Evolutionary conservation across 1,139 yeast species (phyloP), one percentile per base, ranked within the genome.

Genomic region (Nematodospora anomalae): DNA sequence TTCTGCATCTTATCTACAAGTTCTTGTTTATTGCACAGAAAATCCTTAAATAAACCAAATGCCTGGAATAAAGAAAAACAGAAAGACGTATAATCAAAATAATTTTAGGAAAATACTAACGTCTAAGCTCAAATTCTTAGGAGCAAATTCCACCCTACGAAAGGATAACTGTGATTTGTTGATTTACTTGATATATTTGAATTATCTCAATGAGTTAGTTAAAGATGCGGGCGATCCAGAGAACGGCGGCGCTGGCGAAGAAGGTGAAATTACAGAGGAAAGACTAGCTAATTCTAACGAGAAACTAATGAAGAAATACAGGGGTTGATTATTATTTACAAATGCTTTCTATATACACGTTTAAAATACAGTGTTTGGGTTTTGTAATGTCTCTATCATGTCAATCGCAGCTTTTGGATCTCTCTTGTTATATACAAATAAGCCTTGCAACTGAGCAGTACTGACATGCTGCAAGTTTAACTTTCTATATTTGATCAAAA

Each of bases 381-480:
- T 49, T 34, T 52, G 58, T 43, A 70, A 59, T 3, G 67, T 57
- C 32, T 60, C 70, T 11, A 85, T 76, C 82, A 83, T 83, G 7
- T 66, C 67, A 28, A 90, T 66, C 1, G 97, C 96, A 10, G 76
- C 76, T 29, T 74, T 72, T 0, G 98, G 96, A 46, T 82, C 83
- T 43, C 85, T 76, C 60, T 92, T 92, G 63, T 88, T 87, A 66
- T 87, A 88, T 7, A 92, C 97, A 70, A 92, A 92, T 41, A 92
- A 71, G 2, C 98, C 99, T 59, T 92, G 98, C 43, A 92, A 69
- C 56, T 87, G 96, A 1, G 99, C 99, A 0, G 98, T 89, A 51
- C 95, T 85, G 21, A 92, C 80, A 38, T 60, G 55, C 2, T 80
- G 76, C 42, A 78, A 59, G 22, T 72, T 73, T 46, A 84, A 62